Evolutionary conservation across 257 asterid species (phyloP).

Genomic region (Ligustrum vulgare): DNA sequence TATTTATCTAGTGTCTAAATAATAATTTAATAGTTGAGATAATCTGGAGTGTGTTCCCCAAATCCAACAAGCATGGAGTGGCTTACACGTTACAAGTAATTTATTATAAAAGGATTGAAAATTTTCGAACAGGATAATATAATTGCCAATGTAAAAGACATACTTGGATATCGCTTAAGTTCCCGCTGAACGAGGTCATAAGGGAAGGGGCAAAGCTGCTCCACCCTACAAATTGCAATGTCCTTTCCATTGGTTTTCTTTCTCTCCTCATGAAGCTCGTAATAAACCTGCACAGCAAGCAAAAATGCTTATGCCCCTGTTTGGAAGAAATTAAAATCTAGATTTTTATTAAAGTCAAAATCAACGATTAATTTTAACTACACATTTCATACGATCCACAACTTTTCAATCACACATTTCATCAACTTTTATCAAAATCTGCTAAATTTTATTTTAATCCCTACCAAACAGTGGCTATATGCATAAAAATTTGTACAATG

Average conservation of each 20-base stretch:
- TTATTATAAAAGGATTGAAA: neutral
- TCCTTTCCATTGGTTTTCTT: slow-evolving; percentile 64
- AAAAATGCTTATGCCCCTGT: neutral
- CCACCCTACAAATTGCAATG: slow-evolving; percentile 87
- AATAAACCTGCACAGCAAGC: slow-evolving; percentile 57
- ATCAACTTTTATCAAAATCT: no score
- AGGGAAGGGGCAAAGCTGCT: slow-evolving; percentile 96
- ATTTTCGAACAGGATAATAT: neutral
- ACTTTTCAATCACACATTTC: no score
- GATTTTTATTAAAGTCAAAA: no score
- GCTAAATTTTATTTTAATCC: no score
- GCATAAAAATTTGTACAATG: neutral
- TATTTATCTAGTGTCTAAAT: neutral
- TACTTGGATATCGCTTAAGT: slow-evolving; percentile 91
- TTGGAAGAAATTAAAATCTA: no score
- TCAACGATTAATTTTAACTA: no score
- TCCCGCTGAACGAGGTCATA: slow-evolving; percentile 89
- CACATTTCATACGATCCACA: no score
- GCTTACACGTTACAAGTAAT: neutral
- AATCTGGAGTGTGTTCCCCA: neutral
- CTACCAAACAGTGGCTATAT: neutral
- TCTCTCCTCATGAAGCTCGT: slow-evolving; percentile 86
- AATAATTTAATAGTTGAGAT: neutral
- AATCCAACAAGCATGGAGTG: neutral
- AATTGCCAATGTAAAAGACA: slow-evolving; percentile 22